Evolutionary conservation across 2,329 filamentous ascomycete species (phyloP).

Genomic region (Stemphylium vesicarium): DNA sequence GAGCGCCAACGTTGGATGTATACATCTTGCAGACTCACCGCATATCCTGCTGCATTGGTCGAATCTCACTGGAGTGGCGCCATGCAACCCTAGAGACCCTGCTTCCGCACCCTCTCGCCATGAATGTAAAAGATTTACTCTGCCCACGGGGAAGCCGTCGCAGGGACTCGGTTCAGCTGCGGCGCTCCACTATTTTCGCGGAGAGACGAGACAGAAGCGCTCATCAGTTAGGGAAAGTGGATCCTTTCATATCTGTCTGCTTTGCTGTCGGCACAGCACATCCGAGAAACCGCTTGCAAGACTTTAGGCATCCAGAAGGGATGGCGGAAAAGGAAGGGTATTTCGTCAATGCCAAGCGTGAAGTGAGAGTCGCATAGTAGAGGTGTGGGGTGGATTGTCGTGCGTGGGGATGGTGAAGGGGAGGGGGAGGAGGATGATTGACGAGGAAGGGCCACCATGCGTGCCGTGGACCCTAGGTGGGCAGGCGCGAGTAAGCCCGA

Average conservation of each 20-base stretch:
- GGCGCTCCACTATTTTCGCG: conserved; percentile 23
- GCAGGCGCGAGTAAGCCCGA: background rate
- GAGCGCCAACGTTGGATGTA: background rate
- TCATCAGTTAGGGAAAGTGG: conserved; percentile 12
- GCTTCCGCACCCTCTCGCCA: conserved; percentile 1
- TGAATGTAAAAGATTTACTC: conserved; percentile 6
- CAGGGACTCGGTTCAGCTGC: conserved; percentile 20
- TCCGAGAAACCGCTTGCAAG: background rate
- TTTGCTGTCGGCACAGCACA: conserved; percentile 10
- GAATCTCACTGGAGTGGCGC: background rate
- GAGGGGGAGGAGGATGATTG: background rate
- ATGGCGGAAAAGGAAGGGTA: background rate
- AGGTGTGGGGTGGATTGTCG: background rate
- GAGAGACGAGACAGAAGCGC: conserved; percentile 13
- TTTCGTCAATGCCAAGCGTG: background rate
- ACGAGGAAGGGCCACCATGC: conserved; percentile 3
- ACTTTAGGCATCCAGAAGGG: background rate
- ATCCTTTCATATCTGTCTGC: conserved; percentile 10
- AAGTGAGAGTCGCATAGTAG: background rate
- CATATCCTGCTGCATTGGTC: conserved; percentile 2
- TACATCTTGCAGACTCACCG: background rate
- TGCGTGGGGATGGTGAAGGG: background rate
- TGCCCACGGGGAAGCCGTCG: conserved; percentile 16
- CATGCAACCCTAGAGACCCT: conserved; percentile 3
- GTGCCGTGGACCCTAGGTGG: too few species aligned